Percentiles rank a stretch among this genome's conserved stretches.
These are phyloP conservation scores for Xerocomus amazonicus DNA, from an alignment of 1,284 basidiomycete genomes.

Conservation along the genomic window DNA sequence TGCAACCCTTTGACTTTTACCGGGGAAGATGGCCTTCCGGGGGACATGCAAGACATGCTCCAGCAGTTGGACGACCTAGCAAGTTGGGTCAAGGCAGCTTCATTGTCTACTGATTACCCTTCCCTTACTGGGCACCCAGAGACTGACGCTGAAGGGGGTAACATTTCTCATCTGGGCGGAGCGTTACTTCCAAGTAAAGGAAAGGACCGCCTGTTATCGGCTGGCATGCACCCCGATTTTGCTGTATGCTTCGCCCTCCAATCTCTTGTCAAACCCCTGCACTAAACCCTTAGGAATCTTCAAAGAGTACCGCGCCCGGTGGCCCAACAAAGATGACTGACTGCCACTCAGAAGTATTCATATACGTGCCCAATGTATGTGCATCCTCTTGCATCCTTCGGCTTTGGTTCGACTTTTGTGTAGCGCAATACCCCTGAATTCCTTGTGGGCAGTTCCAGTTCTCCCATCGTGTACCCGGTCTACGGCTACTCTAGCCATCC, in stretches of 20 bases:
- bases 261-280: not conserved
- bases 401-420: not conserved
- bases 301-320: not conserved
- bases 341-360: conserved; percentile 18
- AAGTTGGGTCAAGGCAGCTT: conserved; percentile 26
- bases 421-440: conserved; percentile 30
- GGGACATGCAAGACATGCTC: conserved; percentile 29
- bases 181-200: conserved; percentile 15
- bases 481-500: conserved; percentile 29
- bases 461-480: conserved; percentile 31
- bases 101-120: conserved; percentile 12
- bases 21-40: conserved; percentile 19
- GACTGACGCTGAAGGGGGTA: not conserved
- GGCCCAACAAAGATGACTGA: not conserved
- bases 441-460: conserved; percentile 31
- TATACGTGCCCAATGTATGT: conserved; percentile 29
- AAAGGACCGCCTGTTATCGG: conserved; percentile 20
- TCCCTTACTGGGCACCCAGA: not conserved
- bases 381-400: not conserved
- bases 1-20: not conserved
- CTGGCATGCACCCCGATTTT: conserved; percentile 1
- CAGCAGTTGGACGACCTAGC: conserved; percentile 30
- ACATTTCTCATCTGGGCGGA: not conserved
- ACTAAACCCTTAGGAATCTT: conserved; percentile 14
- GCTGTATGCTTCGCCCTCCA: conserved; percentile 14